Conservation (phyloP, 176 grass and related monocot species). For the Avena insularis region DNA sequence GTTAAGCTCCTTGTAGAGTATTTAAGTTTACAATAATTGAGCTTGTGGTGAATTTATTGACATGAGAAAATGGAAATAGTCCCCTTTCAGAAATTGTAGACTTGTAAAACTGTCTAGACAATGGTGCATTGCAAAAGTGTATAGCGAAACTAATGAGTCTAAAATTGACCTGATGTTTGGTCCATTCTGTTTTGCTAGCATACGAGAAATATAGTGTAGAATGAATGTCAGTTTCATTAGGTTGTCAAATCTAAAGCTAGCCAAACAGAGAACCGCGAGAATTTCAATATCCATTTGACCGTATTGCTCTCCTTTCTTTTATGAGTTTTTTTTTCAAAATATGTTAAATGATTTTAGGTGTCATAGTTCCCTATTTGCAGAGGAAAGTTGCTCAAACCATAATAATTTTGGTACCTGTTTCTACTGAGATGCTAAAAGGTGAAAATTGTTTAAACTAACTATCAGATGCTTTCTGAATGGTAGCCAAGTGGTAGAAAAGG, state of each 20-base stretch:
- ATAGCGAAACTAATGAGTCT: slow-evolving; percentile 4
- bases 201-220: not conserved
- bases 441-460: slow-evolving; percentile 9
- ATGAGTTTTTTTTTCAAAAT: not conserved
- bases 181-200: not conserved
- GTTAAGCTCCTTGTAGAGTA: slow-evolving; percentile 15
- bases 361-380: not conserved
- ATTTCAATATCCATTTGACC: slow-evolving; percentile 1
- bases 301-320: not conserved
- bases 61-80: not conserved
- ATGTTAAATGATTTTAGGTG: slow-evolving; percentile 10
- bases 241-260: not conserved
- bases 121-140: not conserved
- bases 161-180: slow-evolving; percentile 14
- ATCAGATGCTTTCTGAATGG: not conserved
- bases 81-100: not conserved
- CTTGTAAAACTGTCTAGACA: slow-evolving; percentile 13
- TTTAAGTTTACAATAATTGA: not conserved
- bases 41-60: slow-evolving; percentile 24
- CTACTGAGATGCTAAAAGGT: slow-evolving; percentile 15
- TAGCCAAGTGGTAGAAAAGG: not conserved
- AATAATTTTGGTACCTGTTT: slow-evolving; percentile 4
- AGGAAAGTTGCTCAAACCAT: not conserved
- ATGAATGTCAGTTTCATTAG: slow-evolving; percentile 5
- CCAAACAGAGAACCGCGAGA: not conserved